A percentile compares a stretch with the other conserved stretches of the same genome.
phyloP scores from a whole-genome alignment of 2,329 filamentous ascomycete genomes.

The Aspergillus puulaauensis region DNA sequence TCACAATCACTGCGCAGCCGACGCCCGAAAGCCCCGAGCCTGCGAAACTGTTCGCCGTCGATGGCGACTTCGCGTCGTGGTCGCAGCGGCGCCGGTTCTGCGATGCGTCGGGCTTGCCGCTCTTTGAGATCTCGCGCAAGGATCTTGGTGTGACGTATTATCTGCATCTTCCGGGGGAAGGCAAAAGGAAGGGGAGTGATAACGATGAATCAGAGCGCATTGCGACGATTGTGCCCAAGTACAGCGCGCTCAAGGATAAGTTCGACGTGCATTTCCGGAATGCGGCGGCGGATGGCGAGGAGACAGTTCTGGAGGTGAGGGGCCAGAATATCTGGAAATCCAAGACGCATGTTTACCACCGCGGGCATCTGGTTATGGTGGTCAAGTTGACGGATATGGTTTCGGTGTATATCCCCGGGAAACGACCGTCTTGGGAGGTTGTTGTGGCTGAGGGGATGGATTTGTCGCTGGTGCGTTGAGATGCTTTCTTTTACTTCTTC shows the following conservation, averaged over 20 bases:
- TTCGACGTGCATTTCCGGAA: slow-evolving; percentile 15
- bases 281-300: slow-evolving; percentile 10
- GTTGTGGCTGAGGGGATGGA: slow-evolving; percentile 21
- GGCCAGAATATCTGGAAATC: slow-evolving; percentile 22
- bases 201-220: slow-evolving; percentile 6
- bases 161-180: slow-evolving; percentile 17
- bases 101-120: slow-evolving; percentile 20
- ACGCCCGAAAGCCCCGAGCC: background rate
- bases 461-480: slow-evolving; percentile 16
- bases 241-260: slow-evolving; percentile 18
- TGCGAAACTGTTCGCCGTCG: slow-evolving; percentile 12
- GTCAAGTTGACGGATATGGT: slow-evolving; percentile 14
- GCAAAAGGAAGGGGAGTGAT: background rate
- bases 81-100: slow-evolving; percentile 15
- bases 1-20: slow-evolving; percentile 1
- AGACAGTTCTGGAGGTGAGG: slow-evolving; percentile 13
- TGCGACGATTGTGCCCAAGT: slow-evolving; percentile 14
- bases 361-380: slow-evolving; percentile 18
- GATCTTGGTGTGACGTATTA: slow-evolving; percentile 18
- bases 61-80: slow-evolving; percentile 11
- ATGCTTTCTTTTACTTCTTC: background rate
- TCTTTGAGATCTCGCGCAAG: slow-evolving; percentile 23
- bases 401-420: slow-evolving; percentile 15
- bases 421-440: slow-evolving; percentile 18
- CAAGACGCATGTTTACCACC: slow-evolving; percentile 17